Evolutionary conservation across 805 yeast genomes (phyloP).

Genomic region (Hemisphaericaspora nanyangensis): DNA sequence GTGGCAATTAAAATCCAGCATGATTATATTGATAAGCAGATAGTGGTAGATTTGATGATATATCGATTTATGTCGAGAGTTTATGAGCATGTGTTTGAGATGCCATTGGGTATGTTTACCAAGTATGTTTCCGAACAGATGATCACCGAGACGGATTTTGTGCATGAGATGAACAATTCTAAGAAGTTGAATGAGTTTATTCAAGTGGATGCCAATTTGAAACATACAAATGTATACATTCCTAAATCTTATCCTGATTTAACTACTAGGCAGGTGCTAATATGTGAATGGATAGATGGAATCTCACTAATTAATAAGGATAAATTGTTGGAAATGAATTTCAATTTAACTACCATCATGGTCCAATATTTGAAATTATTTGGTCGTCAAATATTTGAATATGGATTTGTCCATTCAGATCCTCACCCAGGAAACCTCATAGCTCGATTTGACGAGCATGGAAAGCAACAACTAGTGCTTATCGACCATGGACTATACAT

Average conservation of each 20-base stretch:
- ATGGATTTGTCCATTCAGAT: slow-evolving; percentile 71
- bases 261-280: slow-evolving; percentile 49
- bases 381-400: slow-evolving; percentile 57
- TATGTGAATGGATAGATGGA: slow-evolving; percentile 79
- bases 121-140: slow-evolving; percentile 56
- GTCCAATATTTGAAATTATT: slow-evolving; percentile 47
- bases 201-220: slow-evolving; percentile 38
- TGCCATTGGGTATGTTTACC: slow-evolving; percentile 58
- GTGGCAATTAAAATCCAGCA: slow-evolving; percentile 72
- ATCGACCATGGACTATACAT: slow-evolving; percentile 76
- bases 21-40: slow-evolving; percentile 56
- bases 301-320: slow-evolving; percentile 48
- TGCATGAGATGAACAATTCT: slow-evolving; percentile 53
- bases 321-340: slow-evolving; percentile 36
- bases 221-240: slow-evolving; percentile 42
- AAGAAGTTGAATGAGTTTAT: slow-evolving; percentile 34
- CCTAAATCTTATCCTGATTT: slow-evolving; percentile 49
- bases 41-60: slow-evolving; percentile 56
- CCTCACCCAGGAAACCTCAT: slow-evolving; percentile 81
- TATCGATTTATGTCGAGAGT: slow-evolving; percentile 49
- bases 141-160: slow-evolving; percentile 59
- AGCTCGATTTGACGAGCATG: slow-evolving; percentile 37
- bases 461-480: slow-evolving; percentile 56
- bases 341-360: slow-evolving; percentile 42
- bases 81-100: slow-evolving; percentile 56